These are phyloP conservation scores for Suillus fuscotomentosus DNA, from an alignment of 768 basidiomycete species.

Conservation along the genomic window DNA sequence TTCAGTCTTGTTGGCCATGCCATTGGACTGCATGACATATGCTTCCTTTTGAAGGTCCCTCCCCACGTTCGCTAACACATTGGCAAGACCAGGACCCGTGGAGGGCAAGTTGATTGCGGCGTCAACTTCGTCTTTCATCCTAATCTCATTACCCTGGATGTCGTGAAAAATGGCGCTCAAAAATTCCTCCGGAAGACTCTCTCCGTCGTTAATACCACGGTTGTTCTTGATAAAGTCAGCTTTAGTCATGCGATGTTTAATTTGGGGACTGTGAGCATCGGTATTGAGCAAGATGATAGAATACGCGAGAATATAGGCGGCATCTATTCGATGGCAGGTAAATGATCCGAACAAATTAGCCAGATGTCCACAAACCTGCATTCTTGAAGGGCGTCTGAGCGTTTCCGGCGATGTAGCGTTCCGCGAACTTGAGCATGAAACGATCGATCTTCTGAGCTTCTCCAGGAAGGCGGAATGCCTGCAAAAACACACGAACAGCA, in stretches of 20 bases:
- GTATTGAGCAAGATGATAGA: conserved; percentile 97
- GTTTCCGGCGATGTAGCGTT: conserved; percentile 92
- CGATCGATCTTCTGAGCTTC: conserved; percentile 99
- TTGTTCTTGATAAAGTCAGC: conserved; percentile 92
- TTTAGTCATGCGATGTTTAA: conserved; percentile 94
- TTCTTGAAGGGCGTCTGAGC: conserved; percentile 85
- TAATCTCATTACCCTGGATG: conserved; percentile 88
- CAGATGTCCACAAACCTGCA: conserved; percentile 62
- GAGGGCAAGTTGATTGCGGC: conserved; percentile 39
- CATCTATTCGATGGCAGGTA: conserved; percentile 47
- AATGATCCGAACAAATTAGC: conserved; percentile 9
- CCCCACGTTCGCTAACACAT: conserved; percentile 84
- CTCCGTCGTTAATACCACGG: conserved; percentile 91
- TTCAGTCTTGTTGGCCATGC: conserved; percentile 97
- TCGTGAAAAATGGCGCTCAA: conserved; percentile 83
- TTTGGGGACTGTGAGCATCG: conserved; percentile 92
- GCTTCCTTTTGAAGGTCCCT: conserved; percentile 95
- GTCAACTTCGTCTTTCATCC: conserved; percentile 98
- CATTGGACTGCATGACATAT: conserved; percentile 92
- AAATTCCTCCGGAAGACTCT: conserved; percentile 85
- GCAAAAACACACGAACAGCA: conserved; percentile 86
- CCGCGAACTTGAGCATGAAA: conserved; percentile 98
- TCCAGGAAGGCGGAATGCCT: conserved; percentile 95
- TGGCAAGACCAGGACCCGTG: conserved; percentile 71
- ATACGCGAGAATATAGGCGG: conserved; percentile 93